Conservation (phyloP, 140 eudicot genomes). For the Anethum foeniculum region DNA sequence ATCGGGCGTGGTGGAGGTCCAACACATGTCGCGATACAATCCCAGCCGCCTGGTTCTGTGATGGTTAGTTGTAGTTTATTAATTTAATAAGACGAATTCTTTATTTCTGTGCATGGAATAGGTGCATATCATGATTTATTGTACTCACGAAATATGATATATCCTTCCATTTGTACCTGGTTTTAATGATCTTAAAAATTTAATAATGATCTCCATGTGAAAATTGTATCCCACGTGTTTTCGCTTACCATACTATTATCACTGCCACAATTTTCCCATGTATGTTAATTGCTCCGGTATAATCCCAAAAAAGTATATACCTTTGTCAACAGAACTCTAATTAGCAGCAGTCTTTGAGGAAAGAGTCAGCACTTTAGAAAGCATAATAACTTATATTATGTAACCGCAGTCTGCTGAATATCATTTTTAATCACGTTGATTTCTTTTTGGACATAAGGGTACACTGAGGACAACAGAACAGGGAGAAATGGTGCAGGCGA, state of each 20-base stretch:
- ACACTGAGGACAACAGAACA: slow-evolving; percentile 89
- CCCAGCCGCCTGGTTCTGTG: slow-evolving; percentile 99
- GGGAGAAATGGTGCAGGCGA: slow-evolving; percentile 99
- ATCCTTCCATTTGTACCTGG: background rate
- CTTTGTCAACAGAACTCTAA: background rate
- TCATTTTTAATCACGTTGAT: background rate
- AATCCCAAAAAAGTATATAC: background rate
- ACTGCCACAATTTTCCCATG: background rate
- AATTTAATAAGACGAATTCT: background rate
- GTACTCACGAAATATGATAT: background rate
- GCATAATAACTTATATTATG: no score
- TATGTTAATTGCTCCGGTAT: background rate
- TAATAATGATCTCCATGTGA: background rate
- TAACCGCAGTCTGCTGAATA: slow-evolving; percentile 1
- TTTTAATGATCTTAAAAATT: background rate
- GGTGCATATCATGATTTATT: background rate
- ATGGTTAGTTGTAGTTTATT: slow-evolving; percentile 41
- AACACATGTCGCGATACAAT: slow-evolving; percentile 86
- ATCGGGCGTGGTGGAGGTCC: slow-evolving; percentile 99
- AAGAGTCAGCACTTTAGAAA: background rate
- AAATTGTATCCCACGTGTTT: background rate
- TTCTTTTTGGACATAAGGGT: slow-evolving; percentile 42
- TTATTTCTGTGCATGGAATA: background rate
- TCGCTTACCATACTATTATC: background rate
- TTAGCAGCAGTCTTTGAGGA: background rate